These are phyloP conservation scores for Dictyostelium purpureum DNA, from an alignment of 78 protist species.

Conservation along the genomic window DNA sequence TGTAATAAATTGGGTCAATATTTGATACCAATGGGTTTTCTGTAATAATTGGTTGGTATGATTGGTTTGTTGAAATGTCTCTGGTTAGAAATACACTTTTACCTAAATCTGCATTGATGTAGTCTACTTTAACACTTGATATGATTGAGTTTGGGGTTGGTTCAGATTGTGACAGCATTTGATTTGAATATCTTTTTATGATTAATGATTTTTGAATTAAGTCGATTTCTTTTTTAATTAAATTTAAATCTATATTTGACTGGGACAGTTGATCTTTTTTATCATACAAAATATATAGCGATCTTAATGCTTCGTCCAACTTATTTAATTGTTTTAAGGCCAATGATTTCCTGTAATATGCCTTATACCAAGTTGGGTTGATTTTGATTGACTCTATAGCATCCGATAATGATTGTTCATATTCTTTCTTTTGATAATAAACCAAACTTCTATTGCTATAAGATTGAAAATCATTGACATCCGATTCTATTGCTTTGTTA, in stretches of 20 bases:
- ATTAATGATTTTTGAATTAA: background rate
- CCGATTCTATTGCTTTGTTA: slow-evolving; percentile 6
- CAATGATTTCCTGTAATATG: background rate
- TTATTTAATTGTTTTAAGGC: background rate
- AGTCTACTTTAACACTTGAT: background rate
- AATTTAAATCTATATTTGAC: background rate
- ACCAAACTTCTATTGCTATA: slow-evolving; percentile 23
- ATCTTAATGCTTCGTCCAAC: background rate
- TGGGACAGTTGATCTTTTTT: background rate
- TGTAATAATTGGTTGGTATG: background rate
- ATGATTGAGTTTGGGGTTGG: background rate
- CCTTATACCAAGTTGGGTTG: slow-evolving; percentile 16
- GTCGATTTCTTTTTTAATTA: background rate
- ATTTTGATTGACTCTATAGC: slow-evolving; percentile 2
- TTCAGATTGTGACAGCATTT: background rate
- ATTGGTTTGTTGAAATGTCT: background rate
- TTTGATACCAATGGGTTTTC: slow-evolving; percentile 55
- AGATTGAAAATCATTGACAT: slow-evolving; percentile 6
- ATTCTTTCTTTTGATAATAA: background rate
- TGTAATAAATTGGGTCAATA: background rate
- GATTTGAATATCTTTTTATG: background rate
- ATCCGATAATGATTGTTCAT: background rate
- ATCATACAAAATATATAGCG: background rate
- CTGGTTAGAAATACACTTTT: slow-evolving; percentile 41
- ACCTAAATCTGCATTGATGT: slow-evolving; percentile 2